Conservation (phyloP, 208 protist genomes). For the Trypanosoma avium region DNA sequence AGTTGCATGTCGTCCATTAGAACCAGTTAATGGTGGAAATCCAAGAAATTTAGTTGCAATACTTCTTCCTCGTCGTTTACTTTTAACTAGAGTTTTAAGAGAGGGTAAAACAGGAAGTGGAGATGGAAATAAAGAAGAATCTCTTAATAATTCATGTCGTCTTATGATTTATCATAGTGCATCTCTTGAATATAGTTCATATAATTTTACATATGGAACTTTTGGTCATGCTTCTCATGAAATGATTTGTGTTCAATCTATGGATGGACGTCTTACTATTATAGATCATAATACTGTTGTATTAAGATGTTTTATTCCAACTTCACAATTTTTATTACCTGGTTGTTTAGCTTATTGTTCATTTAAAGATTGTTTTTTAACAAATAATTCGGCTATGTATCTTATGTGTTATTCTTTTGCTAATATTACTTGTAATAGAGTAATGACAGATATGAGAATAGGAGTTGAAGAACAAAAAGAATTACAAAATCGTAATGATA, state of each 20-base stretch:
- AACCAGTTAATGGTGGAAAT: slow-evolving; percentile 29
- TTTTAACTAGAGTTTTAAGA: slow-evolving; percentile 49
- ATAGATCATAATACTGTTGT: slow-evolving; percentile 83
- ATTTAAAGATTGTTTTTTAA: slow-evolving; percentile 62
- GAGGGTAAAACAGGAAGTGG: slow-evolving; percentile 10
- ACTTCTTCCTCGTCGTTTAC: slow-evolving; percentile 75
- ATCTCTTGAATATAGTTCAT: slow-evolving; percentile 54
- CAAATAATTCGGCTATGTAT: slow-evolving; percentile 77
- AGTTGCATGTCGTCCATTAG: slow-evolving; percentile 74
- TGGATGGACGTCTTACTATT: slow-evolving; percentile 88
- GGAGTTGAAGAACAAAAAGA: slow-evolving; percentile 21
- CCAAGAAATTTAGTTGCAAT: slow-evolving; percentile 70
- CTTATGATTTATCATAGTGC: slow-evolving; percentile 58
- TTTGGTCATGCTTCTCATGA: slow-evolving; percentile 78
- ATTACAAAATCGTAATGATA: neutral
- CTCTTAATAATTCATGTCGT: slow-evolving; percentile 36
- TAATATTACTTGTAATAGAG: slow-evolving; percentile 35
- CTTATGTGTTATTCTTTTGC: slow-evolving; percentile 81
- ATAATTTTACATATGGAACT: slow-evolving; percentile 79
- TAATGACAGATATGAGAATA: neutral
- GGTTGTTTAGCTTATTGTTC: slow-evolving; percentile 67
- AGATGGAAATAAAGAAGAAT: neutral
- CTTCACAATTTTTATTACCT: slow-evolving; percentile 77
- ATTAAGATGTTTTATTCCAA: slow-evolving; percentile 70
- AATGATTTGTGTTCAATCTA: slow-evolving; percentile 90